A percentile compares a stretch with the other conserved stretches of the same genome.
These are phyloP conservation scores for Thalassia testudinum DNA, from an alignment of 116 monocot species.

Conservation along the genomic window DNA sequence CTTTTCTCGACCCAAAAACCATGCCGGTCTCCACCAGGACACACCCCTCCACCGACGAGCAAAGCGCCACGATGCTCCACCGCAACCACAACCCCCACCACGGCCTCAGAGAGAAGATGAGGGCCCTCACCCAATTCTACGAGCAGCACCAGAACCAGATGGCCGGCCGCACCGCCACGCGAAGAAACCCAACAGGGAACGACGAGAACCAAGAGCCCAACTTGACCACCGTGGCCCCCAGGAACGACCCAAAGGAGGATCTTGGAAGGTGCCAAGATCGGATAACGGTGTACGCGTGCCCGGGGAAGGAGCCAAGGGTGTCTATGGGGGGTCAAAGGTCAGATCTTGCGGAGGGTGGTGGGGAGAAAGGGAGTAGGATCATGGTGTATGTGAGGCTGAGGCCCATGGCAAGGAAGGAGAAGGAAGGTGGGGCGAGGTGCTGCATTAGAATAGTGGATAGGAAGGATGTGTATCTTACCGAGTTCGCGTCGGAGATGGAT, in stretches of 20 bases:
- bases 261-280: neutral
- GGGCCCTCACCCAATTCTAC: conserved; percentile 61
- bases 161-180: conserved; percentile 7
- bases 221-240: conserved; percentile 2
- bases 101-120: conserved; percentile 93
- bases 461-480: conserved; percentile 77
- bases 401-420: conserved; percentile 87
- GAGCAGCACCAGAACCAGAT: conserved; percentile 70
- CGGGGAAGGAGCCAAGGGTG: conserved; percentile 15
- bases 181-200: conserved; percentile 3
- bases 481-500: conserved; percentile 64
- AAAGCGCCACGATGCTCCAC: neutral
- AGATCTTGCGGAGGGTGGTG: neutral
- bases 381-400: conserved; percentile 81
- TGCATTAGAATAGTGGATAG: conserved; percentile 61
- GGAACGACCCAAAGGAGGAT: conserved; percentile 31
- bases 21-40: conserved; percentile 87
- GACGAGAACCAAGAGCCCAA: conserved; percentile 7
- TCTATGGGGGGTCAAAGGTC: neutral
- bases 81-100: conserved; percentile 42
- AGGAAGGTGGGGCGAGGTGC: conserved; percentile 53
- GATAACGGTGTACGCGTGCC: conserved; percentile 18
- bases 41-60: conserved; percentile 28
- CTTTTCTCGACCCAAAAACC: too few species aligned
- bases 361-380: conserved; percentile 39